Evolutionary conservation across 1,284 basidiomycete species (phyloP).

Genomic region (Porodaedalea pini): DNA sequence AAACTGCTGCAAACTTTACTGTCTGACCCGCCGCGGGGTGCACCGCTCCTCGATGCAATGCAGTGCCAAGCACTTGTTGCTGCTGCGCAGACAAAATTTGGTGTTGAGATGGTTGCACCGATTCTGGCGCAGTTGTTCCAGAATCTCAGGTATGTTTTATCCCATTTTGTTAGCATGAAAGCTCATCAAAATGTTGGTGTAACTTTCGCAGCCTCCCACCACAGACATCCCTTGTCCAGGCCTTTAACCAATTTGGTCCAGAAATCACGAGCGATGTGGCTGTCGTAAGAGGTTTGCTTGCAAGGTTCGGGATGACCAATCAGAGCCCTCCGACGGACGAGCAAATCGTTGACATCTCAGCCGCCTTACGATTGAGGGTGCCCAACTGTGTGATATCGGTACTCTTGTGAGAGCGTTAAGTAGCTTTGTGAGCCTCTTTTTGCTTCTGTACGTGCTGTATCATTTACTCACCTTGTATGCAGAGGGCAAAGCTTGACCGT

Average conservation of each 20-base stretch:
- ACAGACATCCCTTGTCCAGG: slow-evolving; percentile 66
- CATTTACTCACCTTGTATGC: slow-evolving; percentile 25
- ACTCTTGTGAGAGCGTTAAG: slow-evolving; percentile 67
- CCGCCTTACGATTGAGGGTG: slow-evolving; percentile 66
- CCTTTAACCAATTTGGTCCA: slow-evolving; percentile 68
- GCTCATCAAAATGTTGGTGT: neutral
- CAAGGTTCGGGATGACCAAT: slow-evolving; percentile 70
- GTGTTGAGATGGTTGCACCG: slow-evolving; percentile 49
- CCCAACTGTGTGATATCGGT: slow-evolving; percentile 71
- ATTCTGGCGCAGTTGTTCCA: slow-evolving; percentile 48
- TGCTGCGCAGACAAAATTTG: slow-evolving; percentile 74
- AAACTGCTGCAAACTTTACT: slow-evolving; percentile 80
- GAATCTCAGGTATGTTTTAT: slow-evolving; percentile 44
- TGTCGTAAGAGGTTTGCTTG: slow-evolving; percentile 61
- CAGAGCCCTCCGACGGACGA: slow-evolving; percentile 62
- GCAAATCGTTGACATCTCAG: slow-evolving; percentile 69
- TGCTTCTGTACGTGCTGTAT: neutral
- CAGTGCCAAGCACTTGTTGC: slow-evolving; percentile 71
- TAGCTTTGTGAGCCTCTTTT: slow-evolving; percentile 53
- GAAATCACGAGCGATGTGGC: slow-evolving; percentile 74
- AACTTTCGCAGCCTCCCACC: slow-evolving; percentile 50
- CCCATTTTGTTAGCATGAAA: slow-evolving; percentile 11
- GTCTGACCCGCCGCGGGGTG: slow-evolving; percentile 52
- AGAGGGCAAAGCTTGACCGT: slow-evolving; percentile 73
- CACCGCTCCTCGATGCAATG: slow-evolving; percentile 61